A percentile compares a stretch with the other conserved stretches of the same genome.
Conservation (phyloP, 129 eudicot species). For the Cynara cardunculus region DNA sequence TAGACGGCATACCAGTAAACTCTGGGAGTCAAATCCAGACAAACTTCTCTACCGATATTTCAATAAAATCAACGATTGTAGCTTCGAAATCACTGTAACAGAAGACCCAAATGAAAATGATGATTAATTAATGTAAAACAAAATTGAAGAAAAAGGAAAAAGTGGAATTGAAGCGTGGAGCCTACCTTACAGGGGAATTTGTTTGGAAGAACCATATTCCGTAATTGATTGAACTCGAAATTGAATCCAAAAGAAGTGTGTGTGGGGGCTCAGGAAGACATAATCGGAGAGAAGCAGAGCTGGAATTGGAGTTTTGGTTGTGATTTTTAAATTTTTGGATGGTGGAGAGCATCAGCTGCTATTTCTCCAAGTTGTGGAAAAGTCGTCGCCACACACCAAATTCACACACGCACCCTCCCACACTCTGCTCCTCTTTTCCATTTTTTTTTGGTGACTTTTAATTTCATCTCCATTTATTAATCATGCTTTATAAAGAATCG, state of each 20-base stretch:
- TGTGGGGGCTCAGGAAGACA: neutral
- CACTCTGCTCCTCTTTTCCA: neutral
- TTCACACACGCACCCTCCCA: neutral
- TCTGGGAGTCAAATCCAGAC: conserved; percentile 22
- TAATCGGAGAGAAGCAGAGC: conserved; percentile 13
- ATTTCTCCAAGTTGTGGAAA: conserved; percentile 24
- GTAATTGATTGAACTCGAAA: conserved; percentile 8
- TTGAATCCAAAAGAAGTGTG: conserved; percentile 1
- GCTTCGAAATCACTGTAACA: conserved; percentile 6
- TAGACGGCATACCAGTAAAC: conserved; percentile 22
- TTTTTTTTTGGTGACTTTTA: too few relatives aligned
- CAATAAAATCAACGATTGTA: conserved; percentile 1
- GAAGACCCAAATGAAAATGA: conserved; percentile 16
- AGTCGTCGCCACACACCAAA: conserved; percentile 30
- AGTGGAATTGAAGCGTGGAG: conserved; percentile 28
- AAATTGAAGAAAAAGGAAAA: neutral
- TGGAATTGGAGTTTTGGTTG: neutral
- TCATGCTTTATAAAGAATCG: too few relatives aligned
- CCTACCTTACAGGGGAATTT: conserved; percentile 7
- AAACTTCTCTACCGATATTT: neutral
- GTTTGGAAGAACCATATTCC: neutral
- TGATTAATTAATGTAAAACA: neutral
- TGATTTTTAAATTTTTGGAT: neutral
- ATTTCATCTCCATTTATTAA: too few relatives aligned
- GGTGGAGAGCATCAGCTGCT: conserved; percentile 38